phyloP scores from a whole-genome alignment of 176 grass and related monocot species.

The Puya raimondii region DNA sequence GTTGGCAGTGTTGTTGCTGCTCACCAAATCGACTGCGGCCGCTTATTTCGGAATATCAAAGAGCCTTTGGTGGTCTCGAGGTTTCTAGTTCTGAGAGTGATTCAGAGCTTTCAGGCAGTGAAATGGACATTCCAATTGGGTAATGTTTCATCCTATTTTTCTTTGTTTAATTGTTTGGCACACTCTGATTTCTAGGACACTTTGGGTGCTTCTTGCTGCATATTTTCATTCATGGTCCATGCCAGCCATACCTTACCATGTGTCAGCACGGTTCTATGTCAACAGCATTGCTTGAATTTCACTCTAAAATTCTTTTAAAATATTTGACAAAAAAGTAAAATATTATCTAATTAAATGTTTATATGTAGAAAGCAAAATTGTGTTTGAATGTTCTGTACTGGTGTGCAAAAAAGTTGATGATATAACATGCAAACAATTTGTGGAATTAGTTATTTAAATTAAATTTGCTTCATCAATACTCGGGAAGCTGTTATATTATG shows the following conservation, averaged over 20 bases:
- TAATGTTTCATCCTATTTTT: conserved; percentile 18
- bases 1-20: conserved; percentile 88
- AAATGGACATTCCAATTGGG: conserved; percentile 42
- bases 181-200: conserved; percentile 1
- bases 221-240: too few relatives aligned
- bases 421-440: neutral
- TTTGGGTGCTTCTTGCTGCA: neutral
- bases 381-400: neutral
- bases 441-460: too few relatives aligned
- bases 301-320: too few relatives aligned
- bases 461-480: too few relatives aligned
- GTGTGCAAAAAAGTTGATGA: neutral
- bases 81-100: conserved; percentile 63
- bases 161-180: neutral
- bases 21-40: conserved; percentile 49
- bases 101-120: conserved; percentile 36
- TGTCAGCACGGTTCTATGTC: too few relatives aligned
- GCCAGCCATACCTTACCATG: too few relatives aligned
- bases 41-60: conserved; percentile 75
- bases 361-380: neutral
- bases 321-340: too few relatives aligned
- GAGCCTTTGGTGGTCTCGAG: conserved; percentile 34
- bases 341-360: neutral
- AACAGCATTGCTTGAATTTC: too few relatives aligned
- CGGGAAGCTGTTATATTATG: too few relatives aligned